Base-by-base conservation (phyloP, 805 yeast species). In the Candida golubevii region DNA sequence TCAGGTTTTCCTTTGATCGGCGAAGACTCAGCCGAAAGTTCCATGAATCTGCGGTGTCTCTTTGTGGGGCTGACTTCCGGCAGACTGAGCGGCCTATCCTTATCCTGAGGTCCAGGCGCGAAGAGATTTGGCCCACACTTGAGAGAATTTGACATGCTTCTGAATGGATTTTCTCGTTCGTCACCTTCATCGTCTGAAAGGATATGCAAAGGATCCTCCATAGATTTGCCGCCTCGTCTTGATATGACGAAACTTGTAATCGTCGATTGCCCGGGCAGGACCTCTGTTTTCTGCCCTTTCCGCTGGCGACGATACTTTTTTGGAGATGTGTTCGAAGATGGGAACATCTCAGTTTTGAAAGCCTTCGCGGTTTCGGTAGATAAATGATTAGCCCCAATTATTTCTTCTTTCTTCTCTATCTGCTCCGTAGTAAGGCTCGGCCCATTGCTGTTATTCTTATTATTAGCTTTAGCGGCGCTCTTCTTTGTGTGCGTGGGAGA, bases 251-350 rank as follows among this genome's bases (percentile, higher is more conserved):
- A 56, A 2, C 51, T 40, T 6, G 57, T 50, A 13, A 56, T 44
- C n/a, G 44, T 47, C 4, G 51, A 41, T 35, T 56, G 60, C 8
- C 60, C 59, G 4, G 56, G 56, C 2, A 44, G 42, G 4, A 49
- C 35, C 26, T 42, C 47, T 4, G 38, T 10, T n/a, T 32, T 46
- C 8, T 32, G 32, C 36, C 27, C 23, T 36, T 36, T 48, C 34
- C 45, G 44, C 33, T 49, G 27, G 29, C 45, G 36, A 10, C 41
- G 35, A 33, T 18, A 42, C 33, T 39, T 48, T 41, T 40, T 43
- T 26, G 42, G 29, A 9, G 34, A 33, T 2, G 34, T 18, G 9
- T 11, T 33, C 18, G n/a, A 11, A 12, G 14, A 18, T 3, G 36
- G 36, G 4, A 34, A 36, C 7, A 27, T 8, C 13, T 36, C 33